Evolutionary conservation across 2,329 filamentous ascomycete genomes (phyloP).

Genomic region (Elsinoe australis): DNA sequence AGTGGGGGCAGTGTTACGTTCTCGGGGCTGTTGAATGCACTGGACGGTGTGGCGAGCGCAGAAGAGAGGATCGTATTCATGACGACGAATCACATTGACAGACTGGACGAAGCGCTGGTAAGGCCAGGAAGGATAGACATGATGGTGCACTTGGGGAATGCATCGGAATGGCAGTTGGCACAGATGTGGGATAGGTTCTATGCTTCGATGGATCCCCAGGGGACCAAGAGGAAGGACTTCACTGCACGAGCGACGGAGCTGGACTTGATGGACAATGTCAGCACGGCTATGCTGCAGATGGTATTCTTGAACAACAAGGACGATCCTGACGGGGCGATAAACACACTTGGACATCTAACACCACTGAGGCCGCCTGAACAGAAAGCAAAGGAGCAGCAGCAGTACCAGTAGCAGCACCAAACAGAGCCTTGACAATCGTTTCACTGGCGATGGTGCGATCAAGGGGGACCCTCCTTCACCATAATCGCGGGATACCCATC

Average conservation of each 20-base stretch:
- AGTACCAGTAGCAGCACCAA: background rate
- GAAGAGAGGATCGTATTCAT: constrained; percentile 91
- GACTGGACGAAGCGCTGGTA: constrained; percentile 80
- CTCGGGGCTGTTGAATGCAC: constrained; percentile 65
- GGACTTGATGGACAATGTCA: constrained; percentile 64
- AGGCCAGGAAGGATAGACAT: constrained; percentile 89
- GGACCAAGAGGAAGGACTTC: constrained; percentile 59
- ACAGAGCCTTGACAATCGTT: background rate
- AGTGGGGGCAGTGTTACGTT: constrained; percentile 85
- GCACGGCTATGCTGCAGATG: constrained; percentile 87
- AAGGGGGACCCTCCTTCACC: background rate
- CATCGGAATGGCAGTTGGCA: constrained; percentile 73
- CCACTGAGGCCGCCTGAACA: too few relatives aligned
- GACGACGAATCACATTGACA: constrained; percentile 89
- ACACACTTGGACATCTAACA: constrained; percentile 29
- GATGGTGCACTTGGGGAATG: constrained; percentile 82
- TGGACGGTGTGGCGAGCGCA: constrained; percentile 85
- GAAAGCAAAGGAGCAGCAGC: background rate
- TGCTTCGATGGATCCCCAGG: constrained; percentile 64
- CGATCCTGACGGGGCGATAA: constrained; percentile 76
- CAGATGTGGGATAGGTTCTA: constrained; percentile 96
- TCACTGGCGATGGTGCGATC: background rate
- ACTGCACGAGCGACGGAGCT: constrained; percentile 60
- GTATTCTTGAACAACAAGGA: constrained; percentile 94
- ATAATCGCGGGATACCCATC: too few relatives aligned